phyloP scores from a whole-genome alignment of 1,139 yeast genomes.

The Citeromyces hawaiiensis region DNA sequence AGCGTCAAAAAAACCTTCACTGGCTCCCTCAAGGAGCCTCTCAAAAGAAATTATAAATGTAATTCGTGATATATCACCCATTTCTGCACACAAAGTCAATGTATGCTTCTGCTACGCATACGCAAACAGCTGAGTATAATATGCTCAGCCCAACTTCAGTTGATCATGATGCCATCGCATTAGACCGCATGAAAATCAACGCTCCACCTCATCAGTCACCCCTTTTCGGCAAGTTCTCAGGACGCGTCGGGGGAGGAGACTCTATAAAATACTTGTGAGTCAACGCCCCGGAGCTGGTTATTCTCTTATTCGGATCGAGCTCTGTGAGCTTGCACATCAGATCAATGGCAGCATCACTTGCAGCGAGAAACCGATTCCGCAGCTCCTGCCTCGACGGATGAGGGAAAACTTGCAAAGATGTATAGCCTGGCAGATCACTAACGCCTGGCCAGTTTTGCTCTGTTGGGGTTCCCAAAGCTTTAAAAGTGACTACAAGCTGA shows the following conservation, averaged over 20 bases:
- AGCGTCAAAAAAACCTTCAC: too few relatives aligned
- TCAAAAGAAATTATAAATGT: too few relatives aligned
- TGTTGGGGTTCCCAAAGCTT: constrained; percentile 93
- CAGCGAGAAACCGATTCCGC: constrained; percentile 79
- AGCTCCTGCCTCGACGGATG: constrained; percentile 76
- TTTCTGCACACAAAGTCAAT: too few relatives aligned
- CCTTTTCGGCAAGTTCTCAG: constrained; percentile 51
- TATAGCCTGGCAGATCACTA: constrained; percentile 62
- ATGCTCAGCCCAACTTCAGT: too few relatives aligned
- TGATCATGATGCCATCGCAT: too few relatives aligned
- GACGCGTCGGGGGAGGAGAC: constrained; percentile 65
- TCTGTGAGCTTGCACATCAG: constrained; percentile 61
- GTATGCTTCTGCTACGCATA: too few relatives aligned
- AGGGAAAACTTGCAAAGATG: constrained; percentile 62
- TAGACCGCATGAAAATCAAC: too few relatives aligned
- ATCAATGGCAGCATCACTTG: constrained; percentile 76
- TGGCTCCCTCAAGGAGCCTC: too few relatives aligned
- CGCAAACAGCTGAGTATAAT: too few relatives aligned
- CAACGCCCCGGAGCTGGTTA: constrained; percentile 54
- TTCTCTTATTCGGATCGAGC: constrained; percentile 67
- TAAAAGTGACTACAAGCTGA: constrained; percentile 81
- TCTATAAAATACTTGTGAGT: constrained; percentile 60
- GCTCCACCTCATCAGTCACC: constrained; percentile 9
- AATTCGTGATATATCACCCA: too few relatives aligned
- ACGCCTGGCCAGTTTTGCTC: constrained; percentile 91